A percentile compares a stretch with the other conserved stretches of the same genome.
These are phyloP conservation scores for Hypoxylon subgilvum DNA, from an alignment of 495 filamentous ascomycete genomes.

Conservation along the genomic window DNA sequence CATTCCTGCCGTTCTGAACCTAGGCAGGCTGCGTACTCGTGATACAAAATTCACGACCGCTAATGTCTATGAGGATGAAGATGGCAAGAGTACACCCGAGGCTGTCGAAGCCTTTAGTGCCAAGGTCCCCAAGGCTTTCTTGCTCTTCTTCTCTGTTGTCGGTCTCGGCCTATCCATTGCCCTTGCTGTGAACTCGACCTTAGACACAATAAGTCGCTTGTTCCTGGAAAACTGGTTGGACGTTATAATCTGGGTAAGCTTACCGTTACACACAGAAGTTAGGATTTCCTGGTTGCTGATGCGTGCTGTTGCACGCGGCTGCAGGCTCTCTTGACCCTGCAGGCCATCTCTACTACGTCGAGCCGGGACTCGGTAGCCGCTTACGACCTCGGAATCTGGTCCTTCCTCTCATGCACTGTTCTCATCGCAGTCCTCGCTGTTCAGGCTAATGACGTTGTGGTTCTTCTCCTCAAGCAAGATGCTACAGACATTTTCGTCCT, in stretches of 20 bases:
- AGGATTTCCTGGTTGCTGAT: constrained; percentile 16
- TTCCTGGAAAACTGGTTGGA: constrained; percentile 50
- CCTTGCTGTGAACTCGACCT: constrained; percentile 49
- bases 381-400: constrained; percentile 55
- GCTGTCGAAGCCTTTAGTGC: constrained; percentile 60
- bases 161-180: constrained; percentile 55
- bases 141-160: constrained; percentile 51
- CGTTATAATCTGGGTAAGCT: constrained; percentile 55
- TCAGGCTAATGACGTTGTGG: constrained; percentile 46
- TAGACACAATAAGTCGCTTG: constrained; percentile 31
- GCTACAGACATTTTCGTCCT: constrained; percentile 39
- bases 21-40: constrained; percentile 40
- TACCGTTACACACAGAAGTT: constrained; percentile 22
- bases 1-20: constrained; percentile 43
- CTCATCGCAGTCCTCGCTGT: constrained; percentile 47
- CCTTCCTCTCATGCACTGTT: constrained; percentile 50
- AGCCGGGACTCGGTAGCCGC: constrained; percentile 53
- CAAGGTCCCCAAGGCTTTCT: constrained; percentile 52
- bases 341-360: constrained; percentile 51
- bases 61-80: constrained; percentile 64
- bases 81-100: constrained; percentile 65
- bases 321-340: constrained; percentile 53
- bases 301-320: constrained; percentile 19
- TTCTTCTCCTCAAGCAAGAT: constrained; percentile 38
- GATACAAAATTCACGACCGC: constrained; percentile 37